Evolutionary conservation across 139 green algal genomes (phyloP), one percentile per base, ranked within the genome.

Genomic region (Pleodorina starrii): DNA sequence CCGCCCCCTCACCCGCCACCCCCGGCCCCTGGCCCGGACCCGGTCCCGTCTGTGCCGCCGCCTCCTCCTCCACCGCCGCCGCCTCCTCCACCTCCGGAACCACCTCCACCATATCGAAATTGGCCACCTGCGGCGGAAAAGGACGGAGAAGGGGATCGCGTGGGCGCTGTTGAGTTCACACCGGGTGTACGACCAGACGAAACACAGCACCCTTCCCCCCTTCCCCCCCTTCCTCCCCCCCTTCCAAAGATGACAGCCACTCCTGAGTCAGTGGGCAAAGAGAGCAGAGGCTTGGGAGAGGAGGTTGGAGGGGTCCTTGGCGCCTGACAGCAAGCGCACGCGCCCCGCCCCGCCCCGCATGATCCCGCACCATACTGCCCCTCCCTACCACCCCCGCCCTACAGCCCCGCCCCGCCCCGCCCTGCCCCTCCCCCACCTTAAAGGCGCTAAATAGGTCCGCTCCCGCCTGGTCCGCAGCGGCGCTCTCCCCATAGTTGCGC

Each of bases 381-480:
- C 12, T 50, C 42, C 42, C 73, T 14, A 59, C 40, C 38, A 27
- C 25, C 27, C 5, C 2, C 73, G 19, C 3, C 42, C 36, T 1
- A 16, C 73, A 5, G 57, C 3, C 54, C 25, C 27, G 7, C 23
- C 11, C 40, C 23, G 17, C 17, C 42, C 9, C 73, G 40, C 73
- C 29, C 23, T 19, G 1, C 0, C 42, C 40, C 42, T 9, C 40
- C 3, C 74, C 6, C 73, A 90, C 74, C 69, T 76, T 95, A 86
- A 96, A 96, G 29, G 90, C 92, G 32, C 89, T 89, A n/a, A 94
- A 93, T 17, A 96, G 85, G 54, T 91, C 92, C 25, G 87, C 90
- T 3, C 92, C 93, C 27, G 92, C 82, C 35, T 90, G 90, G 6
- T 84, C 86, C 1, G 7, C 35, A 3, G 60, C 57, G 46, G 17